Base-by-base conservation (phyloP, 768 basidiomycete species). In the Psilocybe sp. region DNA sequence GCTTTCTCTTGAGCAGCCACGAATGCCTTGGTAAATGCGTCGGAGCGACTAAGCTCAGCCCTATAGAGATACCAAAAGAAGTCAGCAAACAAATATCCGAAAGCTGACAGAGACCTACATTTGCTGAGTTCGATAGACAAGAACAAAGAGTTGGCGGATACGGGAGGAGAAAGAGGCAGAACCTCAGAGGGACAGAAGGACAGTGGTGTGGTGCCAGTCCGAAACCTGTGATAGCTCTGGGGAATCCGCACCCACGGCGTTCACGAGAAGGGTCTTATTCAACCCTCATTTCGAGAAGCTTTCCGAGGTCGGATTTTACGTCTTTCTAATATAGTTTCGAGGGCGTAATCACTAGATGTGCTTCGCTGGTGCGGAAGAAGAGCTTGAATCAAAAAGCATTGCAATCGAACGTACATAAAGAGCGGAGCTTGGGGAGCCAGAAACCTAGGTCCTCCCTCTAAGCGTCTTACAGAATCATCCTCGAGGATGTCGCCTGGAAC, bases 281-380 rank as follows among this genome's bases (percentile, higher is more conserved):
- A 38, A 59, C 53, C 59, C 52, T 48, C 54, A 42, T 57, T 65
- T 66, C 64, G 63, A 56, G 64, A 67, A 66, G 54, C 62, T 49
- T 50, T 51, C 42, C 53, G 46, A 53, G 47, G 47, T 46, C 60
- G 58, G 57, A 49, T 49, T 51, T 65, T 65, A 65, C 64, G 64
- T 65, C 43, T 40, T 37, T 56, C 16, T 42, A 47, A 50, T 52
- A 49, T 35, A 57, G 49, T 50, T 53, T 55, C 52, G 58, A 53
- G 47, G 59, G 54, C 56, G 53, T 42, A 55, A 60, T 57, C 59
- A 57, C 40, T 28, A 45, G 50, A 41, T 35, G 18, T 43, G 47
- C 53, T 53, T 55, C 56, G 52, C 31, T 20, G 51, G 34, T 13
- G 52, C 56, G 55, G 59, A 52, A 55, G 59, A 55, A 47, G 49